A percentile compares a stretch with the other conserved stretches of the same genome.
Evolutionary conservation across 805 yeast species (phyloP).

Genomic region (Ogataea nakhonphanomensis): DNA sequence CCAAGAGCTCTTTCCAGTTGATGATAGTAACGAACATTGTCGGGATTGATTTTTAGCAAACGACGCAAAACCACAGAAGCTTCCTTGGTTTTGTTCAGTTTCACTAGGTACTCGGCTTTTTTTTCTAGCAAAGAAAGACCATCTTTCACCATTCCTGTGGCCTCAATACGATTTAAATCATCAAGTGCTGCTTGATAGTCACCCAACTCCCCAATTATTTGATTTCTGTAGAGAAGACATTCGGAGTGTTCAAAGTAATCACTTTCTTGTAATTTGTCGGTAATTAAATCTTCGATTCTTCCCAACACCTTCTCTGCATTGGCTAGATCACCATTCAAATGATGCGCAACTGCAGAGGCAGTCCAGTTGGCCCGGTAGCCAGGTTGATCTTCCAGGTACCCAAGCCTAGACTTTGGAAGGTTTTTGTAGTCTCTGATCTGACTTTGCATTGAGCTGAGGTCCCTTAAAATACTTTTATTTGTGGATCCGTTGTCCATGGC

Average conservation of each 20-base stretch:
- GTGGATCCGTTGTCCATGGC: conserved; percentile 76
- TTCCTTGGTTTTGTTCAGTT: conserved; percentile 53
- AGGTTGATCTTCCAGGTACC: conserved; percentile 66
- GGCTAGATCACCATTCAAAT: conserved; percentile 61
- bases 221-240: conserved; percentile 68
- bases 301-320: conserved; percentile 69
- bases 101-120: conserved; percentile 59
- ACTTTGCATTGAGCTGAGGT: conserved; percentile 72
- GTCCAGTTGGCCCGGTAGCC: conserved; percentile 93
- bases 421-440: conserved; percentile 74
- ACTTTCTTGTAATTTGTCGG: conserved; percentile 60
- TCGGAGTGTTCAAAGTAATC: conserved; percentile 82
- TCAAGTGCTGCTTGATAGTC: conserved; percentile 62
- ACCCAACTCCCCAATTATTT: conserved; percentile 59
- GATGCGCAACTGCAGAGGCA: conserved; percentile 79
- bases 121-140: conserved; percentile 59
- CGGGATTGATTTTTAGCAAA: conserved; percentile 83
- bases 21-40: conserved; percentile 61
- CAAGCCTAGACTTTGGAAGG: conserved; percentile 60
- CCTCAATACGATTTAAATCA: conserved; percentile 51
- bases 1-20: conserved; percentile 65
- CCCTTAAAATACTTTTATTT: conserved; percentile 77
- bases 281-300: conserved; percentile 72
- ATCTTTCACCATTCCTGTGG: conserved; percentile 50
- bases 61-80: conserved; percentile 68